Base-by-base conservation (phyloP, 2,329 filamentous ascomycete species). In the Hirsutella minnesotensis region DNA sequence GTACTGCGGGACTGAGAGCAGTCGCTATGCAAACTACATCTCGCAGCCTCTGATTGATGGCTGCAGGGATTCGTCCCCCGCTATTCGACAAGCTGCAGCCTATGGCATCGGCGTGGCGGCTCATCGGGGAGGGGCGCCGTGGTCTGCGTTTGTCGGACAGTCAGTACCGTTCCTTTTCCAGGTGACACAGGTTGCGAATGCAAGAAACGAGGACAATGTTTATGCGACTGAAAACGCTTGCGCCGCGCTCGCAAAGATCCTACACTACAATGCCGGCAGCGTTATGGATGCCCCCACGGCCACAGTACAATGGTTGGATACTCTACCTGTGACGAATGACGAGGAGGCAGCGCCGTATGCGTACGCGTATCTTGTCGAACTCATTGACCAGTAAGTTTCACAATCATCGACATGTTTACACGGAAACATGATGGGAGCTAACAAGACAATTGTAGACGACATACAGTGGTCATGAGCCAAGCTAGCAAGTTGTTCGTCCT, bases 211-310 rank as follows among this genome's bases (percentile, higher is more conserved):
- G 49, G 92, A 96, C 53, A 89, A 96, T 54, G 83, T 95, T 2
- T 98, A 94, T 59, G 92, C 92, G 2, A 96, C 92, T 2, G 92
- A 98, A 67, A 98, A 98, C 58, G 90, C 90, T 7, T 95, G 87
- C 53, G 90, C 92, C 35, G 88, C 87, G 51, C 92, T 98, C 56
- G 92, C 92, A 30, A 98, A 98, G 73, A 90, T 98, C 42, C 71
- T 98, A 50, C 88, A 95, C 60, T 95, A 82, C 68, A 95, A 94
- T 63, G 69, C 79, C 20, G 72, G 72, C 51, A 85, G 84, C 58
- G 81, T 98, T 16, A 71, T 70, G 42, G 86, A 94, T 55, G 71
- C 77, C 40, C 81, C 92, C 56, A 75, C 83, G 31, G 73, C 95
- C 21, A 79, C 87, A 35, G 67, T 72, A n/a, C 82, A 84, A 58